These are phyloP conservation scores for Pharus latifolius DNA, from an alignment of 176 grass and related monocot genomes.

Conservation along the genomic window DNA sequence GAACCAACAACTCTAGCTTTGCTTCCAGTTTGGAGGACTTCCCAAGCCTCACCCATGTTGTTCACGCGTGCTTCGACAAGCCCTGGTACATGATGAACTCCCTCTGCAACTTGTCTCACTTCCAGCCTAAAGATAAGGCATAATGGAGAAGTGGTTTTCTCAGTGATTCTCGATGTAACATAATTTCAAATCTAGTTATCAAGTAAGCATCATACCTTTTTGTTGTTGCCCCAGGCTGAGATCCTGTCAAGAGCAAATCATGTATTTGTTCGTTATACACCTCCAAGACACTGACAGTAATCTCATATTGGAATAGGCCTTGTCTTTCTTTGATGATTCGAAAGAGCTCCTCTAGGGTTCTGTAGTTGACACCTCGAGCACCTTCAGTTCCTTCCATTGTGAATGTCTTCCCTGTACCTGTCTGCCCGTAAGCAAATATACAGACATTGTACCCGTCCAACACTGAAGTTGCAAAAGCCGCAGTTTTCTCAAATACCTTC, in stretches of 20 bases:
- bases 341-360: constrained; percentile 80
- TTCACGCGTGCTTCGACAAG: constrained; percentile 71
- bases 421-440: constrained; percentile 94
- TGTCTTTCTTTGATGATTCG: constrained; percentile 72
- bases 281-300: constrained; percentile 81
- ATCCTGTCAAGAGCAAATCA: constrained; percentile 70
- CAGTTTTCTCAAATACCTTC: constrained; percentile 72
- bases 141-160: neutral
- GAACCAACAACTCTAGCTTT: constrained; percentile 81
- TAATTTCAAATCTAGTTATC: neutral
- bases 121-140: constrained; percentile 48
- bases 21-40: constrained; percentile 79
- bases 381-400: constrained; percentile 90
- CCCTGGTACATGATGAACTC: constrained; percentile 94
- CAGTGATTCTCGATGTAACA: neutral
- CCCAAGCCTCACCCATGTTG: constrained; percentile 84
- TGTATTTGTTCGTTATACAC: constrained; percentile 97
- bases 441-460: constrained; percentile 96
- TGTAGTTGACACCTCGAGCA: constrained; percentile 83
- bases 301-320: constrained; percentile 50
- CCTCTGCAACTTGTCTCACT: constrained; percentile 75
- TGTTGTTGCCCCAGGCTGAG: constrained; percentile 35
- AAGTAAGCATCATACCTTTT: constrained; percentile 49
- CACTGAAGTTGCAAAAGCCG: constrained; percentile 73
- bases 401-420: constrained; percentile 93